A percentile compares a stretch with the other conserved stretches of the same genome.
Conservation (phyloP, 1,284 basidiomycete species). For the Ganoderma sinense region DNA sequence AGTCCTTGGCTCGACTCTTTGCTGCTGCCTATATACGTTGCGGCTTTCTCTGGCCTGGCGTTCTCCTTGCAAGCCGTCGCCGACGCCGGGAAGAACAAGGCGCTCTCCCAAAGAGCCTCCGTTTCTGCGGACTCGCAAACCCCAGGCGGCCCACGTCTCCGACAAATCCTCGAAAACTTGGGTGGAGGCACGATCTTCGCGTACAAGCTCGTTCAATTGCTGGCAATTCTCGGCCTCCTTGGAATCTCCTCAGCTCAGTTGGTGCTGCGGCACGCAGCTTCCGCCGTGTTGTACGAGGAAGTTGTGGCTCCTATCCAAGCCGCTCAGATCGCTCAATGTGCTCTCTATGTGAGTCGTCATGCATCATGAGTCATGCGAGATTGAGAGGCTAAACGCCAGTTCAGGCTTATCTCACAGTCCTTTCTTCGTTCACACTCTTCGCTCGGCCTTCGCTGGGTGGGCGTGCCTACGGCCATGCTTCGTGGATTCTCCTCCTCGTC, state of each 20-base stretch:
- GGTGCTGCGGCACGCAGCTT: neutral
- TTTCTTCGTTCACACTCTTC: conserved; percentile 3
- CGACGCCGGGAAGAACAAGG: neutral
- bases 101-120: neutral
- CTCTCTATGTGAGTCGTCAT: conserved; percentile 17
- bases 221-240: conserved; percentile 17
- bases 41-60: conserved; percentile 4
- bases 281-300: neutral
- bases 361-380: neutral
- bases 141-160: conserved; percentile 22
- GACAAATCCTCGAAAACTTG: conserved; percentile 6
- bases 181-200: conserved; percentile 34
- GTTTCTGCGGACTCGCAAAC: neutral
- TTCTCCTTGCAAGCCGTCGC: neutral
- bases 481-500: conserved; percentile 18
- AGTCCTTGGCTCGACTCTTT: conserved; percentile 21
- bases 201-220: conserved; percentile 34
- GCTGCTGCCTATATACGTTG: conserved; percentile 16
- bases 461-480: conserved; percentile 18
- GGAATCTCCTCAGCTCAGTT: conserved; percentile 12
- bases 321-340: conserved; percentile 2
- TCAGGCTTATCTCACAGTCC: conserved; percentile 18
- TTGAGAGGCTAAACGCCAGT: neutral
- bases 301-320: neutral
- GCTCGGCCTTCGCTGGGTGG: neutral